These are phyloP conservation scores for Yarrowia hollandica DNA, from an alignment of 805 yeast genomes.

Conservation along the genomic window DNA sequence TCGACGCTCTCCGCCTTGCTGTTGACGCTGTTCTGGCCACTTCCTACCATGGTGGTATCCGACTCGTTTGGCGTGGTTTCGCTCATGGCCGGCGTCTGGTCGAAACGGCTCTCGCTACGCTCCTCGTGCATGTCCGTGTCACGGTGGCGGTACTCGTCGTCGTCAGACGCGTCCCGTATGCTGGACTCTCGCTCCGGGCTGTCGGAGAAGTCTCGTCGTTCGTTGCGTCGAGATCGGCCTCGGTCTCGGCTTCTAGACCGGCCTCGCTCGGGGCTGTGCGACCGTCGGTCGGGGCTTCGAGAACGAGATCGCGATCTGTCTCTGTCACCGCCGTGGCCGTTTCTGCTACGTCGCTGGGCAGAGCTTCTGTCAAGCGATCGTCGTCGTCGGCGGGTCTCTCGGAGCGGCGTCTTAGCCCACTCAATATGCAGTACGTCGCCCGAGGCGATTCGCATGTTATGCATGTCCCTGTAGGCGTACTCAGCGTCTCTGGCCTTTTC, in stretches of 20 bases:
- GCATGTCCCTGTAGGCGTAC: constrained; percentile 41
- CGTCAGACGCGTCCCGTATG: background rate
- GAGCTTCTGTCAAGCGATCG: constrained; percentile 7
- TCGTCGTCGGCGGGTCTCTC: constrained; percentile 13
- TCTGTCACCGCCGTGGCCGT: background rate
- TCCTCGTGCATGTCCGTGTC: no score
- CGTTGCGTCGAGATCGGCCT: constrained; percentile 10
- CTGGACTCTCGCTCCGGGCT: constrained; percentile 5
- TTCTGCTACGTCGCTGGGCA: constrained; percentile 12
- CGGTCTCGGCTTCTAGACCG: background rate
- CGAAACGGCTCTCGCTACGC: background rate
- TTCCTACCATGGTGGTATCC: constrained; percentile 13
- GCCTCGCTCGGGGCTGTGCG: constrained; percentile 1
- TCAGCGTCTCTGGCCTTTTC: constrained; percentile 41
- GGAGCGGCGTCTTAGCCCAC: constrained; percentile 31
- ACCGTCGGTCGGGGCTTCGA: constrained; percentile 2
- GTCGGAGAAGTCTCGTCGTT: constrained; percentile 23
- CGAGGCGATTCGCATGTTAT: constrained; percentile 35
- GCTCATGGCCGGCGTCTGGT: constrained; percentile 5
- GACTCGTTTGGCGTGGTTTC: constrained; percentile 1
- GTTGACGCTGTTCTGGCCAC: background rate
- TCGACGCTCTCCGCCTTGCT: constrained; percentile 7
- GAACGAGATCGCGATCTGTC: background rate
- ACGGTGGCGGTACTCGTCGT: background rate
- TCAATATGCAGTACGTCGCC: constrained; percentile 38